phyloP scores from a whole-genome alignment of 2,329 filamentous ascomycete species.

The Xylariaceae sp. region DNA sequence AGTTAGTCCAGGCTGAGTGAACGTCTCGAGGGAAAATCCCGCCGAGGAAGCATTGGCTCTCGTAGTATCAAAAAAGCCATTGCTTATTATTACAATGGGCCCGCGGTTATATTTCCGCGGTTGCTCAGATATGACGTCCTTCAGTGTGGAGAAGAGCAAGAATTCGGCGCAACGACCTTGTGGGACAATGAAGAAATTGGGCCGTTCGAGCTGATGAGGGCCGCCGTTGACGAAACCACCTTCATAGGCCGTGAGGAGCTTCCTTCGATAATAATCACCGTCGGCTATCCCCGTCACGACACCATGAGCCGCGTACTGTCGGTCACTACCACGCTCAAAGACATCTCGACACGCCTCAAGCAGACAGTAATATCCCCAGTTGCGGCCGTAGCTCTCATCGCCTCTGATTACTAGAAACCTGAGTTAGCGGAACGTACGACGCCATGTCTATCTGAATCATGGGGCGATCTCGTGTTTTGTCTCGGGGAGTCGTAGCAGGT shows the following conservation, averaged over 20 bases:
- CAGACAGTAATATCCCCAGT: conserved; percentile 27
- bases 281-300: conserved; percentile 11
- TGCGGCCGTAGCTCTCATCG: conserved; percentile 28
- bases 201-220: conserved; percentile 15
- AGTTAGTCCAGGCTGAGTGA: conserved; percentile 18
- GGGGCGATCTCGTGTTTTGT: background rate
- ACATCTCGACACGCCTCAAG: conserved; percentile 25
- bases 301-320: conserved; percentile 4
- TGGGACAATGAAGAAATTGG: conserved; percentile 26
- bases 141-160: conserved; percentile 22
- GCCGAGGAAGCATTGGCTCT: conserved; percentile 19
- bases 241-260: conserved; percentile 11
- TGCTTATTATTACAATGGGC: conserved; percentile 17
- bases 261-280: conserved; percentile 12
- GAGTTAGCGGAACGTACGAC: background rate
- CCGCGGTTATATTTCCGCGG: background rate
- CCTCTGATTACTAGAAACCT: conserved; percentile 21
- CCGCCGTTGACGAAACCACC: conserved; percentile 24
- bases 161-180: conserved; percentile 25
- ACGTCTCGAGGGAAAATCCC: conserved; percentile 19
- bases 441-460: background rate
- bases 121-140: conserved; percentile 4
- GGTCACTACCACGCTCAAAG: conserved; percentile 22
- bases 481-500: background rate
- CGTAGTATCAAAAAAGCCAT: conserved; percentile 26